Evolutionary conservation across 1,284 basidiomycete species (phyloP).

Genomic region (Sparassis latifolia): DNA sequence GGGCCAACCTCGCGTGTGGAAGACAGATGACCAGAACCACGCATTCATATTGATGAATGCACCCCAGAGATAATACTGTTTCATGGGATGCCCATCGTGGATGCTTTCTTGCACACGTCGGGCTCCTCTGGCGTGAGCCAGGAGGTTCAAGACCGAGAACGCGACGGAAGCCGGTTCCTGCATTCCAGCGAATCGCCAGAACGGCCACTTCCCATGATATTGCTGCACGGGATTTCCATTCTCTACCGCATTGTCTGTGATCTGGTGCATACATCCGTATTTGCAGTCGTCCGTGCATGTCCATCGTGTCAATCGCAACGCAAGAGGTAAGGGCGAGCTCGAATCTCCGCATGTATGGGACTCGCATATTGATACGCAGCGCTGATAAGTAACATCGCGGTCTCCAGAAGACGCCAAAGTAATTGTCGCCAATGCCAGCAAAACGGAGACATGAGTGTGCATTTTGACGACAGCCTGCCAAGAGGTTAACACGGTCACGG

Average conservation of each 20-base stretch:
- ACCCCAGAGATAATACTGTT: slow-evolving; percentile 63
- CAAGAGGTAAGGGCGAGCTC: slow-evolving; percentile 30
- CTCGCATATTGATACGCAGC: slow-evolving; percentile 22
- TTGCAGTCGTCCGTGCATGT: slow-evolving; percentile 84
- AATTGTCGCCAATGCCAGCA: slow-evolving; percentile 4
- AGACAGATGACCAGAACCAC: slow-evolving; percentile 91
- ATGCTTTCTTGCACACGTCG: slow-evolving; percentile 44
- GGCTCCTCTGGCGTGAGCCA: slow-evolving; percentile 59
- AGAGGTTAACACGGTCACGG: neutral
- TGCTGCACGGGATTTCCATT: slow-evolving; percentile 52
- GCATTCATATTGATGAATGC: slow-evolving; percentile 78
- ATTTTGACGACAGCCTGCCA: neutral
- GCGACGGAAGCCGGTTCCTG: slow-evolving; percentile 93
- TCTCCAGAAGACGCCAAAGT: slow-evolving; percentile 26
- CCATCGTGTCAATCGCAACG: slow-evolving; percentile 59
- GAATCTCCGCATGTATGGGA: slow-evolving; percentile 13
- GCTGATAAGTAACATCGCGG: slow-evolving; percentile 20
- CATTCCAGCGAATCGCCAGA: slow-evolving; percentile 78
- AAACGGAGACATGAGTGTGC: neutral
- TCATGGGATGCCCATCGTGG: slow-evolving; percentile 61
- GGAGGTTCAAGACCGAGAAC: slow-evolving; percentile 85
- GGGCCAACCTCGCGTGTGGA: slow-evolving; percentile 81
- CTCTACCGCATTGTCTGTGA: slow-evolving; percentile 60
- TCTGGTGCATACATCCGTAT: slow-evolving; percentile 82
- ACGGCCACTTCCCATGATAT: slow-evolving; percentile 97